Evolutionary conservation across 257 asterid genomes (phyloP).

Genomic region (Solanum etuberosum): DNA sequence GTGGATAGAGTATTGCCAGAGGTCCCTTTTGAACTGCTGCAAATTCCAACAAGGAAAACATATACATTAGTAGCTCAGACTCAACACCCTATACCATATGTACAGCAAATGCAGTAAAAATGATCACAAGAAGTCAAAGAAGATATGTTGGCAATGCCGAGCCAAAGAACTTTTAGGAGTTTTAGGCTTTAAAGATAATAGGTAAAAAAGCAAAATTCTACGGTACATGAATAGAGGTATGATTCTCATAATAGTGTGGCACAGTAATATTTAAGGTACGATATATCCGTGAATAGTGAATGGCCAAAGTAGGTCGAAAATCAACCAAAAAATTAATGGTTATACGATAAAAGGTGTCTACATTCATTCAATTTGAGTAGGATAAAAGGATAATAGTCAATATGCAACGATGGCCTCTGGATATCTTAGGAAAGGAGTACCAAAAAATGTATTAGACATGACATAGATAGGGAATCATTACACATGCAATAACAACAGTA

Average conservation of each 20-base stretch:
- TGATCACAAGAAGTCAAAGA: background rate
- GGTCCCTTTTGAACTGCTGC: conserved; percentile 33
- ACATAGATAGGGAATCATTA: background rate
- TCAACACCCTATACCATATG: background rate
- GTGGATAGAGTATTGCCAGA: conserved; percentile 36
- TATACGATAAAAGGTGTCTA: background rate
- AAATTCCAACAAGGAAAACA: background rate
- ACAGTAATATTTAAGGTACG: background rate
- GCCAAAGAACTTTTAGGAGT: background rate
- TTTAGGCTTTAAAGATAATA: background rate
- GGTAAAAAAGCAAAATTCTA: background rate
- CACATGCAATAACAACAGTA: background rate
- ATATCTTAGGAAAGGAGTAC: background rate
- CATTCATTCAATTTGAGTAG: background rate
- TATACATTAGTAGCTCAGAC: background rate
- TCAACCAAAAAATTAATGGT: background rate
- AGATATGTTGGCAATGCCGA: background rate
- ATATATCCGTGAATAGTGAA: background rate
- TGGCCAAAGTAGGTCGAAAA: background rate
- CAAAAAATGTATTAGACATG: background rate
- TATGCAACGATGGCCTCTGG: background rate
- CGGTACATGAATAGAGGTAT: background rate
- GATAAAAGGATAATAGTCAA: background rate
- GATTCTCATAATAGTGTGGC: background rate
- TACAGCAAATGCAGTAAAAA: background rate